These are phyloP conservation scores for Centrapalus pauciflorus DNA, from an alignment of 129 eudicot genomes.

Conservation along the genomic window DNA sequence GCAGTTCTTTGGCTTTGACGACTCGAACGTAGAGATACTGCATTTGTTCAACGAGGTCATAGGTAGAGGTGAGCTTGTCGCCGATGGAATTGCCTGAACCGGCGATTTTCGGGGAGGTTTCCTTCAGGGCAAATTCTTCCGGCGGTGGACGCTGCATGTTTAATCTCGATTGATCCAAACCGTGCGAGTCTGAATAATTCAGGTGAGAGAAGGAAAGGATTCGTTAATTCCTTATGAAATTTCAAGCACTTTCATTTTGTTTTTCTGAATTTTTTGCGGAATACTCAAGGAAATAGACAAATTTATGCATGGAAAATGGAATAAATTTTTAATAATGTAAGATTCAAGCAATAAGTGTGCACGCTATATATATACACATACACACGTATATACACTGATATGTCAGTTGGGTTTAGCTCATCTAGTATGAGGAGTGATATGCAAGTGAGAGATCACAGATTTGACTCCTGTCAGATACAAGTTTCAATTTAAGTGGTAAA, in stretches of 20 bases:
- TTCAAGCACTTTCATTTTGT: not conserved
- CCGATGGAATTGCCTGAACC: constrained; percentile 72
- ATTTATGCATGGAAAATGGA: constrained; percentile 24
- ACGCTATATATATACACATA: too few species aligned
- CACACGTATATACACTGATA: too few species aligned
- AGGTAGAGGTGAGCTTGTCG: constrained; percentile 74
- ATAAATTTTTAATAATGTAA: constrained; percentile 14
- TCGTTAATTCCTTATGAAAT: not conserved
- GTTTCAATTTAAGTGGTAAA: too few species aligned
- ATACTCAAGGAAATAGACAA: constrained; percentile 7
- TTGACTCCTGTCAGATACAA: too few species aligned
- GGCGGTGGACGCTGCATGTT: constrained; percentile 52
- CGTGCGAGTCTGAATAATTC: not conserved
- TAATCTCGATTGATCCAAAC: not conserved
- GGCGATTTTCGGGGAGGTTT: constrained; percentile 70
- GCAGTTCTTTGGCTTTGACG: constrained; percentile 74
- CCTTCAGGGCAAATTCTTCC: constrained; percentile 80
- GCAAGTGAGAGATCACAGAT: too few species aligned
- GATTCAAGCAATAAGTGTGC: too few species aligned
- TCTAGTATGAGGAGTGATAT: too few species aligned
- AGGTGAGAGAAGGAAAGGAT: not conserved
- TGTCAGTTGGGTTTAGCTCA: too few species aligned
- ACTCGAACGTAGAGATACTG: constrained; percentile 78
- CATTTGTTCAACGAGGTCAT: constrained; percentile 97
- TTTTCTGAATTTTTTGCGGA: constrained; percentile 2